Evolutionary conservation across 257 asterid species (phyloP).

Genomic region (Rehmannia glutinosa): DNA sequence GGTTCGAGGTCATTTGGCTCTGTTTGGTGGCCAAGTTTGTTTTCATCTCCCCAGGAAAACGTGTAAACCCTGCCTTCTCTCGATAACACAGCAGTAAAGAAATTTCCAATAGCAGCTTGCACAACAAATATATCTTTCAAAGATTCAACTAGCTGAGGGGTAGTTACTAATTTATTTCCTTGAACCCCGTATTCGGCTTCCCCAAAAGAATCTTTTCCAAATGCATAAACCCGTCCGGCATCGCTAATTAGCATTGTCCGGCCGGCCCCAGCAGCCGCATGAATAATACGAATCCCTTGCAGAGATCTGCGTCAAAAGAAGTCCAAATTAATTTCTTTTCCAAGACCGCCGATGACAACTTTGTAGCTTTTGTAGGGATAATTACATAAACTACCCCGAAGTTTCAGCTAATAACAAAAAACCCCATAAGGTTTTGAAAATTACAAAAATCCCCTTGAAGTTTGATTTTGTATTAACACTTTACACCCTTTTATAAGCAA

Average conservation of each 20-base stretch:
- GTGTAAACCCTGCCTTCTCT: constrained; percentile 95
- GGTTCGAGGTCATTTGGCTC: constrained; percentile 83
- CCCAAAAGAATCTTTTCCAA: constrained; percentile 88
- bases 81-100: constrained; percentile 92
- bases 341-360: no score
- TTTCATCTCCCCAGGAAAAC: constrained; percentile 94
- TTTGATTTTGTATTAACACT: no score
- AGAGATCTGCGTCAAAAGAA: constrained; percentile 64
- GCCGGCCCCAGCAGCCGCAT: constrained; percentile 94
- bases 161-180: constrained; percentile 60
- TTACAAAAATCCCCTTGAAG: no score
- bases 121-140: constrained; percentile 89
- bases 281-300: constrained; percentile 84
- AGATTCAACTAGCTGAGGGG: constrained; percentile 85
- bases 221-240: constrained; percentile 77
- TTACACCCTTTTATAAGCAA: no score
- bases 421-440: no score
- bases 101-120: constrained; percentile 96
- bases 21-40: constrained; percentile 88
- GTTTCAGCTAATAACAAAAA: no score
- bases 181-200: constrained; percentile 79
- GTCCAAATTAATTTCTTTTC: constrained; percentile 7
- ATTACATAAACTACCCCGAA: no score
- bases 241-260: constrained; percentile 90
- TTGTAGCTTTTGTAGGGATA: no score